Evolutionary conservation across 352 stramenopile species (phyloP).

Genomic region (Phytophthora nicotianae): DNA sequence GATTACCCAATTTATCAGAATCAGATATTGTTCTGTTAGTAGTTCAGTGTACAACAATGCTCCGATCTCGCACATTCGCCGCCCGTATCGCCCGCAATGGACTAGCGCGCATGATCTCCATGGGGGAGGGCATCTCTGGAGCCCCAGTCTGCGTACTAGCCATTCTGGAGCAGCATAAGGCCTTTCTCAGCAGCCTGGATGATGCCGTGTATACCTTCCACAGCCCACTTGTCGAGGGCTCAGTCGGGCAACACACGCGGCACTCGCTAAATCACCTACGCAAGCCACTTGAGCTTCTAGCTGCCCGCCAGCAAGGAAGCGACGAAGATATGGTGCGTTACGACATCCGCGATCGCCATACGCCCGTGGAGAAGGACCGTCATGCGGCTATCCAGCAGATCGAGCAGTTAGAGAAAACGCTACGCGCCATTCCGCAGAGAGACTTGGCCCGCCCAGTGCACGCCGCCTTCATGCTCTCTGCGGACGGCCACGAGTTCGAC

Average conservation of each 20-base stretch:
- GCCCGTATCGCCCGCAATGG: not conserved
- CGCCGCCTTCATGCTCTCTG: slow-evolving; percentile 81
- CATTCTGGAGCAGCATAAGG: slow-evolving; percentile 72
- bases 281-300: slow-evolving; percentile 62
- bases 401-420: slow-evolving; percentile 43
- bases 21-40: too few relatives aligned
- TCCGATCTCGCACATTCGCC: slow-evolving; percentile 1
- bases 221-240: slow-evolving; percentile 64
- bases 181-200: slow-evolving; percentile 52
- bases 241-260: slow-evolving; percentile 75
- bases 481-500: slow-evolving; percentile 67
- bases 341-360: slow-evolving; percentile 74
- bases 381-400: slow-evolving; percentile 60
- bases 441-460: slow-evolving; percentile 37
- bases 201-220: slow-evolving; percentile 70
- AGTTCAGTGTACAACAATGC: not conserved
- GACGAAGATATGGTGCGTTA: slow-evolving; percentile 49
- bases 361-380: slow-evolving; percentile 65
- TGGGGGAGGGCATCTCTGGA: slow-evolving; percentile 15
- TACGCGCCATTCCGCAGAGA: slow-evolving; percentile 36
- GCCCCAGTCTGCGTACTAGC: slow-evolving; percentile 52
- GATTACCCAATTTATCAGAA: too few relatives aligned
- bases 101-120: slow-evolving; percentile 10
- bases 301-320: slow-evolving; percentile 4
- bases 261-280: slow-evolving; percentile 83